Evolutionary conservation across 2,329 filamentous ascomycete species (phyloP), one percentile per base, ranked within the genome.

Genomic region (Phyllosticta ampelicida): DNA sequence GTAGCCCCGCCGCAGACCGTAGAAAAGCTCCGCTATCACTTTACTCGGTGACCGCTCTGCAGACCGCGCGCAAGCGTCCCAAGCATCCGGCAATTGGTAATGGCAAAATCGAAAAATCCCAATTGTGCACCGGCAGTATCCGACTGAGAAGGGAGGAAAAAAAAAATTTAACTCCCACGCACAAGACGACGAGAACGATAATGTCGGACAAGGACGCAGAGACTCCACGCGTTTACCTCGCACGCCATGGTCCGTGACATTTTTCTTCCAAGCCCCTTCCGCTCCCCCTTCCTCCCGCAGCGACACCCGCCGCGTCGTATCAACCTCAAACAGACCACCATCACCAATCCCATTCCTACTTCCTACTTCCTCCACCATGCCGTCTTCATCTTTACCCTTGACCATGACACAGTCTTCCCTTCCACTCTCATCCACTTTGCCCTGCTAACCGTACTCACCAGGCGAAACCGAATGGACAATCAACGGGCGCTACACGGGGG

Each of bases 361-460:
- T n/a, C n/a, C n/a, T n/a, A n/a, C n/a, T n/a, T n/a, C n/a, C n/a
- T n/a, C n/a, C n/a, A n/a, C n/a, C 19, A 30, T 19, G 16, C 10
- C 29, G 11, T n/a, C 19, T 5, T 19, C 36, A 36, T 1, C 19
- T 84, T 19, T n/a, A n/a, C n/a, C 86, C 86, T 20, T 85, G 86
- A 1, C 83, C 86, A 0, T 89, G 85, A n/a, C n/a, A n/a, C n/a
- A n/a, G n/a, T n/a, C n/a, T n/a, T n/a, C n/a, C n/a, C 0, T 85
- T 86, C 16, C 28, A 18, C 16, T n/a, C 28, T 21, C 16, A n/a
- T 26, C 9, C 29, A 52, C 49, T 19, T n/a, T 10, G 16, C 28
- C 4, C 26, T 11, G 26, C n/a, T n/a, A n/a, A n/a, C n/a, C n/a
- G n/a, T n/a, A n/a, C 52, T 10, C 10, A 2, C n/a, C 53, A 59